phyloP scores from a whole-genome alignment of 2,329 filamentous ascomycete species.

The Paecilomyces sp. region DNA sequence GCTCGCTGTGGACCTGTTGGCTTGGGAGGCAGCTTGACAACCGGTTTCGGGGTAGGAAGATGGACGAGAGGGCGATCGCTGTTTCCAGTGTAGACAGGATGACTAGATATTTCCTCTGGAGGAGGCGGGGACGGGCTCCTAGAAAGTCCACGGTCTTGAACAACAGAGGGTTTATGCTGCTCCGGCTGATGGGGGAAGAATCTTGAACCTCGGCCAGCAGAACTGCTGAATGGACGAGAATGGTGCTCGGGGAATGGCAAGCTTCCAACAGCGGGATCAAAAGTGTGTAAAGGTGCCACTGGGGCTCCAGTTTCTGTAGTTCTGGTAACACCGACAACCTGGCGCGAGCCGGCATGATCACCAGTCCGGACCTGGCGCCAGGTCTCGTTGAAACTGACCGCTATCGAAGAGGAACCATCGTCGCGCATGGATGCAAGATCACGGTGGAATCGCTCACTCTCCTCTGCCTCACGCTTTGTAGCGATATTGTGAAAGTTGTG shows the following conservation, averaged over 20 bases:
- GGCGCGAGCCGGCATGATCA: slow-evolving; percentile 33
- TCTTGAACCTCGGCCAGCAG: slow-evolving; percentile 37
- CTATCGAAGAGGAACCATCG: slow-evolving; percentile 25
- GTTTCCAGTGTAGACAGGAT: slow-evolving; percentile 50
- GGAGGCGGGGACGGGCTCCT: slow-evolving; percentile 47
- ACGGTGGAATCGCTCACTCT: slow-evolving; percentile 32
- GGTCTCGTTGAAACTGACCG: slow-evolving; percentile 36
- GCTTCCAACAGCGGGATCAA: slow-evolving; percentile 30
- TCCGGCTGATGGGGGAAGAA: slow-evolving; percentile 41
- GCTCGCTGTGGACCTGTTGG: slow-evolving; percentile 37
- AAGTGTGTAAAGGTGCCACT: slow-evolving; percentile 22
- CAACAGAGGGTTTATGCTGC: slow-evolving; percentile 23
- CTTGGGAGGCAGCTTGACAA: slow-evolving; percentile 72
- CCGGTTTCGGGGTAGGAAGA: slow-evolving; percentile 56
- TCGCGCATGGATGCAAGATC: slow-evolving; percentile 33
- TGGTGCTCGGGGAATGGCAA: slow-evolving; percentile 28
- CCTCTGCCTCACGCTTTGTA: slow-evolving; percentile 32
- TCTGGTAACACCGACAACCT: slow-evolving; percentile 30
- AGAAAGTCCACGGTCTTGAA: slow-evolving; percentile 24
- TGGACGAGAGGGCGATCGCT: slow-evolving; percentile 47
- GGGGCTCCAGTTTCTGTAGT: slow-evolving; percentile 18
- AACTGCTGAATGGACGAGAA: slow-evolving; percentile 24
- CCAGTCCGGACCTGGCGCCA: slow-evolving; percentile 40
- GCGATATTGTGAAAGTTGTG: slow-evolving; percentile 36
- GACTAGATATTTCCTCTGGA: slow-evolving; percentile 48